Evolutionary conservation across 192 early-diverging fungal species (phyloP), one percentile per base, ranked within the genome.

Genomic region (Pilaira anomala): DNA sequence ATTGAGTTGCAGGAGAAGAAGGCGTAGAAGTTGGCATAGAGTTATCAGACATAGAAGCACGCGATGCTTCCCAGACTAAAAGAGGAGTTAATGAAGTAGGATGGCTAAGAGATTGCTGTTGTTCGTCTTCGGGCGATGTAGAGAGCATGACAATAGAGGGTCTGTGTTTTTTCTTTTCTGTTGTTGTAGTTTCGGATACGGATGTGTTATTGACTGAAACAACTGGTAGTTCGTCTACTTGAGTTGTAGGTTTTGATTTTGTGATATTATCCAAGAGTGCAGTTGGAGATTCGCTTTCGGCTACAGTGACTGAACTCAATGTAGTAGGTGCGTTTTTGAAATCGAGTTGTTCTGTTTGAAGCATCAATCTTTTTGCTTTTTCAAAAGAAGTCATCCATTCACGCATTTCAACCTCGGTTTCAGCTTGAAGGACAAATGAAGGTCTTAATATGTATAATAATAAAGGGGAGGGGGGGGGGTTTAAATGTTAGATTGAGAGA

Each of bases 301-400:
- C 5, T 4, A 22, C 2, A 12, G 19, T 16, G 22, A 11, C 13
- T 24, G 56, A 24, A 42, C 18, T 58, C 9, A 36, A 19, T 30
- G 28, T 14, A 4, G 56, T 9, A 13, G 33, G 14, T 39, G 36
- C 39, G 18, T 19, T 42, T 12, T 39, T 39, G 3, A 25, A 40
- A 16, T 41, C 36, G 12, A 58, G 12, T 28, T 58, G 62, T 52
- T 63, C 62, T 28, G 59, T 59, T 40, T 72, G 63, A 36, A 72
- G 39, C 14, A 65, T 65, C 7, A 65, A 53, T 24, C 74, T 54
- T 57, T 88, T 89, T 24, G 87, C 79, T 7, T 68, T 76, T 41
- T 90, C 85, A 63, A 91, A 82, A 9, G 74, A 69, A 12, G 53
- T 65, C 33, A 87, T 85, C 88, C 88, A 91, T 18, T 74, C 76